Base-by-base conservation (phyloP, 176 grass and related monocot genomes). In the Luzula sylvatica region DNA sequence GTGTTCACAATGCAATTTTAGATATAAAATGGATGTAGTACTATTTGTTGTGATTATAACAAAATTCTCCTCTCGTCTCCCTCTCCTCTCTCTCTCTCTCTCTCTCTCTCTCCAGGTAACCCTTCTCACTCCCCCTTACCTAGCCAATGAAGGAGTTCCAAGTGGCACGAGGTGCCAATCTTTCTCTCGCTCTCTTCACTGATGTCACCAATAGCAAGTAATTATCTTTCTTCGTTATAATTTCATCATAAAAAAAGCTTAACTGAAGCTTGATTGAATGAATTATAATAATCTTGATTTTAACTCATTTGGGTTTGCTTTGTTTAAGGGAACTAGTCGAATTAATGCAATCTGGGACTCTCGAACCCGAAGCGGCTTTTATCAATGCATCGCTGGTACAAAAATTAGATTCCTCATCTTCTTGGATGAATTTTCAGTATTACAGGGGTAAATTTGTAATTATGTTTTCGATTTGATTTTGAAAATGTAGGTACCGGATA, bases 161-260 rank as follows among this genome's bases (percentile, higher is more conserved):
- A n/a, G 63, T 95, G 26, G 11, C 38, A 1, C 17, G 58, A 12
- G 62, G 46, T 7, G 65, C 28, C 23, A 74, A 53, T 27, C 43
- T 96, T 20, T 82, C 74, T 18, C 58, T 90, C 6, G 55, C 78
- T 47, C 85, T 90, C 50, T 96, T 80, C 74, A 16, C 74, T 15
- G 74, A 90, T 15, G 85, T 82, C 55, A 82, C 85, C 49, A 96
- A 90, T 58, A 82, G 80, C 85, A 55, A 51, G 92, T 89, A 40
- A 3, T 22, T 46, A 9, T 11, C 38, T 46, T 13, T 24, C 17
- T 70, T 26, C 14, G 42, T 7, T 38, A 13, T 15, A 1, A 3
- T 19, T 15, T 56, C 2, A 27, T 6, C 15, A 4, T 7, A 35
- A 9, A 35, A 35, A 35, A 35, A 2, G 30, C 9, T 35, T n/a